A percentile compares a stretch with the other conserved stretches of the same genome.
These are phyloP conservation scores for Trametes pubescens DNA, from an alignment of 1,284 basidiomycete species.

Conservation along the genomic window DNA sequence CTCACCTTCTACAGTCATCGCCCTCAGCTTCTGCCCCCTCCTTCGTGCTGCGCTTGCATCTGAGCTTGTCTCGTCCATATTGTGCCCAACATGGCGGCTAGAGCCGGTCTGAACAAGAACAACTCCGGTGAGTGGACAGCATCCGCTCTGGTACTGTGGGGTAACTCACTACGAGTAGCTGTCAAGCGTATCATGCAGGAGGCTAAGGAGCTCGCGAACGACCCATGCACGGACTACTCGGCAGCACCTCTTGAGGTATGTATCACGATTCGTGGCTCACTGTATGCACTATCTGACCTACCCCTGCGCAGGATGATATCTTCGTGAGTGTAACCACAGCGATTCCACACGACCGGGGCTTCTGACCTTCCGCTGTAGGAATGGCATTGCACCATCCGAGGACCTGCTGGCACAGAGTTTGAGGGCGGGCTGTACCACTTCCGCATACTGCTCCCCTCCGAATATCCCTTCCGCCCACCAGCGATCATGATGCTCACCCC, in stretches of 20 bases:
- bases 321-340: slow-evolving; percentile 61
- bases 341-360: slow-evolving; percentile 7
- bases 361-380: slow-evolving; percentile 63
- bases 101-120: slow-evolving; percentile 78
- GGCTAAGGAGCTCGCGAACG: slow-evolving; percentile 86
- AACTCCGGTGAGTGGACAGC: slow-evolving; percentile 67
- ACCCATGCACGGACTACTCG: slow-evolving; percentile 83
- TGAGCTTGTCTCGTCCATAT: slow-evolving; percentile 10
- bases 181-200: slow-evolving; percentile 98
- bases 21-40: slow-evolving; percentile 4
- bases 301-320: slow-evolving; percentile 72
- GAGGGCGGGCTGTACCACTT: slow-evolving; percentile 94
- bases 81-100: slow-evolving; percentile 42
- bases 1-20: neutral
- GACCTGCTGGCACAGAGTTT: slow-evolving; percentile 87
- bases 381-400: slow-evolving; percentile 97
- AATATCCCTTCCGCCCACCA: slow-evolving; percentile 95
- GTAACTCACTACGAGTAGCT: slow-evolving; percentile 49
- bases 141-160: neutral
- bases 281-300: slow-evolving; percentile 10
- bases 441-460: slow-evolving; percentile 88
- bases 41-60: slow-evolving; percentile 23
- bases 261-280: slow-evolving; percentile 34
- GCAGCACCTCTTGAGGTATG: slow-evolving; percentile 88
- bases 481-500: slow-evolving; percentile 95